A percentile compares a stretch with the other conserved stretches of the same genome.
These are phyloP conservation scores for Pseudofabraea citricarpa DNA, from an alignment of 2,329 filamentous ascomycete genomes.

Conservation along the genomic window DNA sequence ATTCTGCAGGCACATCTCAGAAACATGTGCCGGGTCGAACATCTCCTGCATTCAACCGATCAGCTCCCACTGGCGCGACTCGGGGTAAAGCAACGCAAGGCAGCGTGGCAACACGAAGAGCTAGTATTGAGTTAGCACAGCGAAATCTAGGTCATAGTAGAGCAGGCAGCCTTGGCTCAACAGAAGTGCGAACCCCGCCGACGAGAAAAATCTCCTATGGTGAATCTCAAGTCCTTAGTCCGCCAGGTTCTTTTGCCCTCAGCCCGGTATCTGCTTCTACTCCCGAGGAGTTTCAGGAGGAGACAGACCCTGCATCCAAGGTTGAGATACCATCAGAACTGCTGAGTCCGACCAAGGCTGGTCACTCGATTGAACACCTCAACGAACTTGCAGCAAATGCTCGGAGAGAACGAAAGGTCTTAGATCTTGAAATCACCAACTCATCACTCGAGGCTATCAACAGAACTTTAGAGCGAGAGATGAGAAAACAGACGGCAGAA, in stretches of 20 bases:
- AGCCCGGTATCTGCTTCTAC: slow-evolving; percentile 15
- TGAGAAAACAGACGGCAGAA: slow-evolving; percentile 87
- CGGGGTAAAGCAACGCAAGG: slow-evolving; percentile 20
- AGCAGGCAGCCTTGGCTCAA: slow-evolving; percentile 22
- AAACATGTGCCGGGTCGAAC: slow-evolving; percentile 16
- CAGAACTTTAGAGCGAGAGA: slow-evolving; percentile 81
- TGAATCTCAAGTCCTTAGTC: slow-evolving; percentile 11
- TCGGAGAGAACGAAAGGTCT: slow-evolving; percentile 85
- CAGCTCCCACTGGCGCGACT: slow-evolving; percentile 11
- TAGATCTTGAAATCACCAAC: slow-evolving; percentile 95
- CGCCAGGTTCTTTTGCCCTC: slow-evolving; percentile 15
- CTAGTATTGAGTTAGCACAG: slow-evolving; percentile 16
- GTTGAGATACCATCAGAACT: slow-evolving; percentile 5
- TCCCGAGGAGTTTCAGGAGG: slow-evolving; percentile 13
- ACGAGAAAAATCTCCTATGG: slow-evolving; percentile 17
- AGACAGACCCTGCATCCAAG: slow-evolving; percentile 4
- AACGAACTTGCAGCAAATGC: slow-evolving; percentile 84
- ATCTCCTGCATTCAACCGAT: slow-evolving; percentile 17
- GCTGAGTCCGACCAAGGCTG: slow-evolving; percentile 53
- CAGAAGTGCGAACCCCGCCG: slow-evolving; percentile 11
- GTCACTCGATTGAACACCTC: slow-evolving; percentile 51
- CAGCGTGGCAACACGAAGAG: slow-evolving; percentile 11
- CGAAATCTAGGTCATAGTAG: slow-evolving; percentile 17
- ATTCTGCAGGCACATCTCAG: slow-evolving; percentile 18
- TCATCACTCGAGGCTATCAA: slow-evolving; percentile 95